Conservation (phyloP, 1,284 basidiomycete genomes). For the Abortiporus biennis region DNA sequence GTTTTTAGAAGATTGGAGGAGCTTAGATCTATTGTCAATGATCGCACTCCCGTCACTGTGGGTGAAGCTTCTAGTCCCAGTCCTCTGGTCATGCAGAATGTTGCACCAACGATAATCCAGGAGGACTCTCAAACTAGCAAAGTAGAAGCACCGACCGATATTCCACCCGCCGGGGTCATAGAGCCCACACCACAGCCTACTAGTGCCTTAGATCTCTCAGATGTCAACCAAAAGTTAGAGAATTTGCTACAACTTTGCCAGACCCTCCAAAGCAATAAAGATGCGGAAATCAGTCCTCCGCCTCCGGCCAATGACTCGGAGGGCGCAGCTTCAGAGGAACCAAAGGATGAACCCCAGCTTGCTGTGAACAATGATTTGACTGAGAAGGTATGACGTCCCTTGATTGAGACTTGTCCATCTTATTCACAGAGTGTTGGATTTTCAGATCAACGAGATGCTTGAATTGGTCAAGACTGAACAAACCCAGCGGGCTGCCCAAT, state of each 20-base stretch:
- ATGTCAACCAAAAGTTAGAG: constrained; percentile 21
- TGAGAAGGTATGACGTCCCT: neutral
- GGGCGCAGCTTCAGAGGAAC: too few relatives aligned
- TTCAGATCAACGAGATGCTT: constrained; percentile 40
- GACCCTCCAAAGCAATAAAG: constrained; percentile 1
- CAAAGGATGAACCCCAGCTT: neutral
- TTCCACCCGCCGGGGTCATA: too few relatives aligned
- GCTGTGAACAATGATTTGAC: neutral
- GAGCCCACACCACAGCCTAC: too few relatives aligned
- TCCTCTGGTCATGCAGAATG: constrained; percentile 3
- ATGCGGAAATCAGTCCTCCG: too few relatives aligned
- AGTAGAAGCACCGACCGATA: too few relatives aligned
- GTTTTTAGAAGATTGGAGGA: constrained; percentile 19
- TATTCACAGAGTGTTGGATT: too few relatives aligned
- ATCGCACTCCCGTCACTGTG: constrained; percentile 15
- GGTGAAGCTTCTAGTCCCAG: constrained; percentile 10
- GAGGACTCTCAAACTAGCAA: too few relatives aligned
- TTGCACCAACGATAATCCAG: neutral
- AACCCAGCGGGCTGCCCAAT: constrained; percentile 38
- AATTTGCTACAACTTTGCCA: constrained; percentile 15
- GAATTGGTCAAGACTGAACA: constrained; percentile 39
- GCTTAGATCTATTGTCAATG: constrained; percentile 16
- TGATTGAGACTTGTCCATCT: neutral
- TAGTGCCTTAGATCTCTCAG: too few relatives aligned
- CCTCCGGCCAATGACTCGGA: too few relatives aligned